Base-by-base conservation (phyloP, 305 asterid genomes). In the Caryopteris hybrid region DNA sequence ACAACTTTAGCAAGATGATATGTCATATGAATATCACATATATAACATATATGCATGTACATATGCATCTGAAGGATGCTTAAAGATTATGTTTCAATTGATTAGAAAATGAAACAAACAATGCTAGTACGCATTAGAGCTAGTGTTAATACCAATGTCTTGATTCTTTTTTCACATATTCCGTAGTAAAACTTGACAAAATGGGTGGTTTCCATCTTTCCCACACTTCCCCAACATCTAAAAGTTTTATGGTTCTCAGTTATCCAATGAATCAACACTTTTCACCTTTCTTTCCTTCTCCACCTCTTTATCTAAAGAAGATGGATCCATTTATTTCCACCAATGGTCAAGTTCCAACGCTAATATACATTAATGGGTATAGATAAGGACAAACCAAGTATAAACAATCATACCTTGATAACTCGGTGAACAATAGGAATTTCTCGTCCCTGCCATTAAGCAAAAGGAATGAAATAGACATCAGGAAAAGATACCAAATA, bases 351-450 rank as follows among this genome's bases (percentile, higher is more conserved):
- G 60, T 56, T 61, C 17, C 9, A 47, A 41, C 43, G 50, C 64
- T 59, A 60, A 66, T 51, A 63, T 51, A 61, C 42, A 23, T 25
- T 18, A 34, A 16, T 31, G 29, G 42, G 18, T 11, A 41, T 54
- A 8, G 57, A 25, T 47, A 43, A 53, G 25, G 65, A 48, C 3
- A 50, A 23, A 52, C 39, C 33, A 57, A 45, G 61, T 29, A 43
- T 38, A n/a, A 51, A 14, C 50, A 14, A 63, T 16, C 70, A 48
- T 75, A 86, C 98, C 97, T 90, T 90, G 71, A 93, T 93, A 59
- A 90, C 98, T 78, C 98, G 83, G 77, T 93, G 98, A 56, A 93
- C 98, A 23, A 93, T 93, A 53, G 97, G 99, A 87, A 93, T 93
- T 88, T 93, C 99, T 34, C 99, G 96, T n/a, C 96, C 97, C 98